Percentiles rank a stretch among this genome's conserved stretches.
Conservation (phyloP, 345 rosid genomes). For the Acer yangbiense region DNA sequence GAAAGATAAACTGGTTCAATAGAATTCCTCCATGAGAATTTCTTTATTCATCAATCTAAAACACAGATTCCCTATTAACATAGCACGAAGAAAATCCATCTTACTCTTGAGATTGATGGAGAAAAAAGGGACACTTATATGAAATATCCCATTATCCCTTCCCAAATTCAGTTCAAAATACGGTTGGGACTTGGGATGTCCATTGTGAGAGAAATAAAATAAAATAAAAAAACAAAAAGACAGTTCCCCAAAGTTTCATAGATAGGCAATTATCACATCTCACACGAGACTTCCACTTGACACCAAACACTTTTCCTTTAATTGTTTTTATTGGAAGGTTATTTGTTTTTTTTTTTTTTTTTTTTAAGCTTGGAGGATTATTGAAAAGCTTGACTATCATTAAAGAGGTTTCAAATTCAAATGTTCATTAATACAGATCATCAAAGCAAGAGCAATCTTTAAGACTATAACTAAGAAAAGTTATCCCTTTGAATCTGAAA, state of each 20-base stretch:
- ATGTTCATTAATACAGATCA: constrained; percentile 1
- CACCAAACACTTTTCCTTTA: background rate
- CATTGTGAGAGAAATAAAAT: background rate
- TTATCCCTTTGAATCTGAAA: background rate
- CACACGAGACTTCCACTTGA: background rate
- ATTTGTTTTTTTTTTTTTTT: too few relatives aligned
- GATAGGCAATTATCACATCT: background rate
- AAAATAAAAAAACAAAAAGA: background rate
- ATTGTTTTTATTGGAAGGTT: background rate
- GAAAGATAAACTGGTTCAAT: background rate
- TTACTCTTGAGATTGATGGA: background rate
- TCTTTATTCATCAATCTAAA: background rate
- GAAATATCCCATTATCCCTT: background rate
- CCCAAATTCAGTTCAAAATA: background rate
- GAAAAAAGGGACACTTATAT: too few relatives aligned
- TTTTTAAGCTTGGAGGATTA: too few relatives aligned
- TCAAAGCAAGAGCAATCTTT: too few relatives aligned
- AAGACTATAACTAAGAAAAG: background rate
- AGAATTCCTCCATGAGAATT: background rate
- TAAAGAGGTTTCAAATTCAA: constrained; percentile 3
- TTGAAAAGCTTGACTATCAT: background rate
- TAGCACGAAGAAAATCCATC: background rate
- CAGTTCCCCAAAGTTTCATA: background rate
- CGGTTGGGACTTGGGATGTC: background rate
- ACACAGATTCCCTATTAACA: background rate